Conservation (phyloP, 2,329 filamentous ascomycete genomes). For the Microsporum ferrugineum region DNA sequence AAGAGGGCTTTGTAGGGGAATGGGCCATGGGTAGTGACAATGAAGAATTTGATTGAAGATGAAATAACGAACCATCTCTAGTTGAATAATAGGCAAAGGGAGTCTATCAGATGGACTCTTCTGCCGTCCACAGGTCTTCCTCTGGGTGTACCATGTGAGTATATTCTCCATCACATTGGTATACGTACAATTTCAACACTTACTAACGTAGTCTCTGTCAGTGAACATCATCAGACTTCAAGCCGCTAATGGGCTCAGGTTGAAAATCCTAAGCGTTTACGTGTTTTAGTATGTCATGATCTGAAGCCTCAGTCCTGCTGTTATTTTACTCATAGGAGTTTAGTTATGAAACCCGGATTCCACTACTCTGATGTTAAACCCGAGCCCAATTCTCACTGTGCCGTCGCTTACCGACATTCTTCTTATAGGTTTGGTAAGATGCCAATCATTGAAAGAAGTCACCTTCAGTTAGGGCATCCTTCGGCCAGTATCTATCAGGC, state of each 20-base stretch:
- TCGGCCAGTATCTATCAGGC: too few relatives aligned
- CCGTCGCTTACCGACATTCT: too few relatives aligned
- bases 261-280: background rate
- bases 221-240: background rate
- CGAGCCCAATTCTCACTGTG: too few relatives aligned
- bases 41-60: background rate
- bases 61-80: background rate
- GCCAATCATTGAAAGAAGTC: too few relatives aligned
- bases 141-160: background rate
- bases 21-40: slow-evolving; percentile 38
- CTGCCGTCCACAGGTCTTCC: background rate
- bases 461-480: too few relatives aligned
- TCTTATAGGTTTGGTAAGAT: too few relatives aligned
- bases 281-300: background rate
- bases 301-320: background rate
- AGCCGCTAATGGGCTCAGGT: background rate
- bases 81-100: background rate
- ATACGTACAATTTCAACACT: background rate
- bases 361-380: too few relatives aligned
- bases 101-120: background rate
- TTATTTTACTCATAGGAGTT: background rate
- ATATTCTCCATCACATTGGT: background rate
- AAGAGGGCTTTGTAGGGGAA: slow-evolving; percentile 60
- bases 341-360: background rate
- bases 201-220: background rate